Conservation (phyloP, 2,329 filamentous ascomycete genomes). For the Sporothrix schenckii region DNA sequence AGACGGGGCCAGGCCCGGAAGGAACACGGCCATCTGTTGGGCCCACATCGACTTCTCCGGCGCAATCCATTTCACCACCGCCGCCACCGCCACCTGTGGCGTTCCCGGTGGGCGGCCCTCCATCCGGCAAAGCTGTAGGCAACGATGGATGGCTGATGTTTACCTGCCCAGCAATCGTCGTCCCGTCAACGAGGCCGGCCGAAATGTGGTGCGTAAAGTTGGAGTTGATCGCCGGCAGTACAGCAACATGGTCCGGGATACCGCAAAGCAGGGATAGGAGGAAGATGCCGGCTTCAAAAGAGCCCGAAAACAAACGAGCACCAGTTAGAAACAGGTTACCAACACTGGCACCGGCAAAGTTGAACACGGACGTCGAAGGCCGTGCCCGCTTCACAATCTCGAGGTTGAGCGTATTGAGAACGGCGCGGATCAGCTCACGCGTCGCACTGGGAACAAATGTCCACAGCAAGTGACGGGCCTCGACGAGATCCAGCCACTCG, state of each 20-base stretch:
- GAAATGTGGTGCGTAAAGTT: constrained; percentile 96
- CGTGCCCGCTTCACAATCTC: constrained; percentile 77
- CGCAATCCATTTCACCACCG: background rate
- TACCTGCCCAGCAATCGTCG: constrained; percentile 85
- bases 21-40: background rate
- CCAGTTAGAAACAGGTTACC: constrained; percentile 83
- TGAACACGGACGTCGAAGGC: constrained; percentile 69
- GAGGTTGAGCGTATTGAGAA: constrained; percentile 74
- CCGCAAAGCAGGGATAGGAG: constrained; percentile 82
- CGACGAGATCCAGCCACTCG: constrained; percentile 89
- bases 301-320: constrained; percentile 86
- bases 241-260: constrained; percentile 74
- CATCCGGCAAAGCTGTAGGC: constrained; percentile 57
- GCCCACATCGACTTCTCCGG: background rate
- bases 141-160: constrained; percentile 83
- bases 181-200: constrained; percentile 75
- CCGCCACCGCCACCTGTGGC: background rate
- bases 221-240: constrained; percentile 88
- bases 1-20: background rate
- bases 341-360: constrained; percentile 74
- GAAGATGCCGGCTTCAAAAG: constrained; percentile 90
- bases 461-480: constrained; percentile 80
- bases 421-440: constrained; percentile 74
- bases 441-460: constrained; percentile 68
- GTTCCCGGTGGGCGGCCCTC: constrained; percentile 31